Conservation (phyloP, 192 early-diverging fungal genomes). For the Entomortierella chlamydospora region DNA sequence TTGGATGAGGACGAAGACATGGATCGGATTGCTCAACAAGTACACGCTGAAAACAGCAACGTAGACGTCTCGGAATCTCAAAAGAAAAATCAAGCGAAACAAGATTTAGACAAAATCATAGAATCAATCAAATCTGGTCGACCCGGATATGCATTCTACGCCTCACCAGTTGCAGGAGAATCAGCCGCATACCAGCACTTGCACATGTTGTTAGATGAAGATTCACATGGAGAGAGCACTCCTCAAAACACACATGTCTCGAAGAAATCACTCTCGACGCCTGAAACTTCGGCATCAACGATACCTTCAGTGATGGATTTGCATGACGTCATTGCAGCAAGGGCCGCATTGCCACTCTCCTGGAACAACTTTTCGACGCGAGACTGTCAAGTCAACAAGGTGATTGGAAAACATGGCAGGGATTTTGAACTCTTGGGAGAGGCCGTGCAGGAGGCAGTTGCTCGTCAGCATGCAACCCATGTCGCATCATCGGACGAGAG, state of each 20-base stretch:
- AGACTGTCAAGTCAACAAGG: constrained; percentile 46
- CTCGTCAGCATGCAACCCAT: constrained; percentile 18
- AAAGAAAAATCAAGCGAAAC: constrained; percentile 15
- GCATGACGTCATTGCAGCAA: constrained; percentile 13
- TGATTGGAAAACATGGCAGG: constrained; percentile 29
- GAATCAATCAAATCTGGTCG: constrained; percentile 43
- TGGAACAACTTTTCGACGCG: constrained; percentile 47
- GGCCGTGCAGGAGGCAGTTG: constrained; percentile 34
- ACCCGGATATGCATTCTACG: constrained; percentile 23
- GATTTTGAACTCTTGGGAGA: constrained; percentile 37
- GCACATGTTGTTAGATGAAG: too few species aligned
- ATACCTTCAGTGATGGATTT: neutral
- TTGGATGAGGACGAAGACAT: neutral
- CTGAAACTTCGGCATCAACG: neutral
- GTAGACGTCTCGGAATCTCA: neutral
- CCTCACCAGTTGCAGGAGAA: neutral
- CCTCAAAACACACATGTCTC: too few species aligned
- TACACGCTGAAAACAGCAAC: neutral
- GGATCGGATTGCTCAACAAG: neutral
- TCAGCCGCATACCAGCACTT: too few species aligned
- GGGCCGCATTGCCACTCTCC: constrained; percentile 19
- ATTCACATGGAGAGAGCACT: too few species aligned
- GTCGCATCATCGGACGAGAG: constrained; percentile 1
- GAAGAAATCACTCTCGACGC: too few species aligned
- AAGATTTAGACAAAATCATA: constrained; percentile 35